phyloP scores from a whole-genome alignment of 768 basidiomycete species.

The Leccinum olivaceopallidum region DNA sequence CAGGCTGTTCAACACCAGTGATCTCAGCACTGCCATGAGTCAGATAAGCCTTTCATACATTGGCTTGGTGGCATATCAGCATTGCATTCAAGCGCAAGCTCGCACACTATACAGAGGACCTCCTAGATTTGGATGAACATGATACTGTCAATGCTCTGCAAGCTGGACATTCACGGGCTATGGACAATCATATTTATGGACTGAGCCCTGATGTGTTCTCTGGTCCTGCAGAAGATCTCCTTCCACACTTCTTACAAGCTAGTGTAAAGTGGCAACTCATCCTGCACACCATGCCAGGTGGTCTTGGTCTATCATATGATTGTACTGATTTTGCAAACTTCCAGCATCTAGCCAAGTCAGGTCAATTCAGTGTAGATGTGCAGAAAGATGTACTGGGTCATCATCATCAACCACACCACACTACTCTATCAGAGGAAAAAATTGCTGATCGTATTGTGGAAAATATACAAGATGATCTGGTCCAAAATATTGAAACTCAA shows the following conservation, averaged over 20 bases:
- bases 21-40: background rate
- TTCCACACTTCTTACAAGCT: background rate
- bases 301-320: background rate
- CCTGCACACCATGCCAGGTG: background rate
- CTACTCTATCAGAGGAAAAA: no score
- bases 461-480: background rate
- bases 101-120: background rate
- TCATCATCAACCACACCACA: background rate
- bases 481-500: background rate
- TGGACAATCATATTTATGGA: background rate
- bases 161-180: background rate
- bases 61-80: background rate
- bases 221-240: background rate
- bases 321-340: background rate
- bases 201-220: background rate
- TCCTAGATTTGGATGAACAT: background rate
- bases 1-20: background rate
- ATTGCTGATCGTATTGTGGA: background rate
- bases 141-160: background rate
- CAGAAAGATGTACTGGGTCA: background rate
- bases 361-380: background rate
- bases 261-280: background rate
- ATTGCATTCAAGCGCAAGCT: background rate
- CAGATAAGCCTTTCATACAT: accelerated
- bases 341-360: background rate